phyloP scores from a whole-genome alignment of 2,329 filamentous ascomycete genomes.

The Penicillium sp. region DNA sequence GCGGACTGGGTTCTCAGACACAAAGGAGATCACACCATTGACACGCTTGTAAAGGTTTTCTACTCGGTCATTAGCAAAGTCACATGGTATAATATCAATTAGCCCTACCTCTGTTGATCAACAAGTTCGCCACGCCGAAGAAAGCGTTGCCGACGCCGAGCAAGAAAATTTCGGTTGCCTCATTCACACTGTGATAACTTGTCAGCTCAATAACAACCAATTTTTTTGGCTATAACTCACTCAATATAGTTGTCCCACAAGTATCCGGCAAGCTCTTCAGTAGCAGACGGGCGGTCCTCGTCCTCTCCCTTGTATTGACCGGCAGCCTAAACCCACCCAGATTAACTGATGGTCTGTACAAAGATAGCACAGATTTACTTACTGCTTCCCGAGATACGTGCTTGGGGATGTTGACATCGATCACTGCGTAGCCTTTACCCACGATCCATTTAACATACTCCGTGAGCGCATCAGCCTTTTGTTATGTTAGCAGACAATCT shows the following conservation, averaged over 20 bases:
- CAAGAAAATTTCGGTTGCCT: constrained; percentile 73
- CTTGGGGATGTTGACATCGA: constrained; percentile 88
- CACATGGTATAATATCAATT: not conserved
- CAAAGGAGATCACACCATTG: constrained; percentile 74
- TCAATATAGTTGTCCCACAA: constrained; percentile 98
- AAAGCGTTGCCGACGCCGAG: constrained; percentile 90
- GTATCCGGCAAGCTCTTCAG: constrained; percentile 74
- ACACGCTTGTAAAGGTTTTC: constrained; percentile 65
- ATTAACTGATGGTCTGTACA: not conserved
- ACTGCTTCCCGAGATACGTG: constrained; percentile 66
- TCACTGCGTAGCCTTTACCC: constrained; percentile 72
- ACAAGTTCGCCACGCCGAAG: constrained; percentile 73
- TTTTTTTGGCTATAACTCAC: constrained; percentile 36
- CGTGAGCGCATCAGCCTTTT: constrained; percentile 74
- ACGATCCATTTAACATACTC: constrained; percentile 83
- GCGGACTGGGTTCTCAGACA: constrained; percentile 69
- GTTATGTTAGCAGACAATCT: constrained; percentile 24
- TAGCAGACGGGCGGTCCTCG: constrained; percentile 53
- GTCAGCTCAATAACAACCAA: constrained; percentile 2
- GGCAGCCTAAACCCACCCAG: constrained; percentile 16
- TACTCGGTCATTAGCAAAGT: constrained; percentile 22
- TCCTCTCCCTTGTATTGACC: constrained; percentile 47
- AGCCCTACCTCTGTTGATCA: constrained; percentile 69
- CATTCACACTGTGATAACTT: constrained; percentile 51
- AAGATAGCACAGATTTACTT: constrained; percentile 20